Evolutionary conservation across 2,329 filamentous ascomycete species (phyloP).

Genomic region (Parascedosporium putredinis): DNA sequence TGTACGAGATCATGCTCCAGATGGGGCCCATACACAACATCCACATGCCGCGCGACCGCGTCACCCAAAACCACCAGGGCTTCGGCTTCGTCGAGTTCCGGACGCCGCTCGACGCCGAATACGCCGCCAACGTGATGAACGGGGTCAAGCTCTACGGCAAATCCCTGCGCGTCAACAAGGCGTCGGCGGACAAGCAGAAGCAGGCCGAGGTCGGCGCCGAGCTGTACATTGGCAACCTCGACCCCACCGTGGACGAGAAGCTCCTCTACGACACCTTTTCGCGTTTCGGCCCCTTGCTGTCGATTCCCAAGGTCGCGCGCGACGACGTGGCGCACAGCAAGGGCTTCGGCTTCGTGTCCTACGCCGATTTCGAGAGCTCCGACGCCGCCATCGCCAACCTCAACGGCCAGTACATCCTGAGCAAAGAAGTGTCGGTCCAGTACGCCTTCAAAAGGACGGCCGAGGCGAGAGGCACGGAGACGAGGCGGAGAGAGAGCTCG

Average conservation of each 20-base stretch:
- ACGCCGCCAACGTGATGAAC: constrained; percentile 94
- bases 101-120: constrained; percentile 89
- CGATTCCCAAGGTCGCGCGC: constrained; percentile 80
- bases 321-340: constrained; percentile 84
- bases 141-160: constrained; percentile 88
- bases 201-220: constrained; percentile 90
- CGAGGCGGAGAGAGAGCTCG: constrained; percentile 82
- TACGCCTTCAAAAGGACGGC: constrained; percentile 99
- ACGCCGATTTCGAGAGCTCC: constrained; percentile 83
- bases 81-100: constrained; percentile 99
- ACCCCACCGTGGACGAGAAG: constrained; percentile 90
- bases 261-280: constrained; percentile 89
- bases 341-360: constrained; percentile 93
- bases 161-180: constrained; percentile 93
- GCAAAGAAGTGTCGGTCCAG: constrained; percentile 91
- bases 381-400: constrained; percentile 87
- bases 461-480: constrained; percentile 95
- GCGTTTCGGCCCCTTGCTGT: constrained; percentile 78
- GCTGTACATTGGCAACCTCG: constrained; percentile 92
- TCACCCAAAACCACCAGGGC: constrained; percentile 92
- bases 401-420: constrained; percentile 93
- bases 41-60: constrained; percentile 94
- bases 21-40: constrained; percentile 96
- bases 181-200: constrained; percentile 84
- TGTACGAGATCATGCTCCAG: constrained; percentile 98